Evolutionary conservation across 768 basidiomycete species (phyloP), one percentile per base, ranked within the genome.

Genomic region (Rhizopogon roseolus): DNA sequence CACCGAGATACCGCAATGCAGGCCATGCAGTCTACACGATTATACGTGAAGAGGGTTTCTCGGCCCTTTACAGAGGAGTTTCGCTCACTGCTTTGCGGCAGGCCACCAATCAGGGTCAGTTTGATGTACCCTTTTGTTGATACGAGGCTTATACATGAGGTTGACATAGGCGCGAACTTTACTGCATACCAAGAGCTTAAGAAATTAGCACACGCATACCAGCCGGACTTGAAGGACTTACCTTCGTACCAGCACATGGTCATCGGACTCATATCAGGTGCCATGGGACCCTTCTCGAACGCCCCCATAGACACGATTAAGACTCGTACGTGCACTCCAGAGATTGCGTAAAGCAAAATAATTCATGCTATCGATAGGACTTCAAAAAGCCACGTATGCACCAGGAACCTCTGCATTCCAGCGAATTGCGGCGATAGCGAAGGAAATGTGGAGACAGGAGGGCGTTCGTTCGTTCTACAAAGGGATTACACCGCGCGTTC

Each of bases 111-210:
- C 97, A 98, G 73, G 96, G 93, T 88, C 28, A 58, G 69, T 3
- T 0, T 41, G 1, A 36, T 16, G 34, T 9, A 9, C 40, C 54
- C 38, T 40, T 7, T 43, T 28, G 38, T 48, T 34, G 10, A 53
- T 54, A 41, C 32, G 54, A 51, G 45, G 54, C 45, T 14, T 29
- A 19, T 22, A 36, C 4, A 13, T 11, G n/a, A 44, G 40, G 44
- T 14, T 53, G 36, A 22, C 16, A 6, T 46, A 85, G 94, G 93
- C 61, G 95, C 91, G 22, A 99, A 99, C 71, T 99, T 99, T 64
- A 98, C 97, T 4, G 93, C 89, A 41, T 99, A 98, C 74, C 95
- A 97, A 66, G 93, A 98, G 67, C 76, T 98, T 62, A 99, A 98
- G 77, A 90, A 87, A 65, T 59, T 90, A 49, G 86, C 89, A 13